Evolutionary conservation across 495 filamentous ascomycete species (phyloP).

Genomic region (Penicillium herquei): DNA sequence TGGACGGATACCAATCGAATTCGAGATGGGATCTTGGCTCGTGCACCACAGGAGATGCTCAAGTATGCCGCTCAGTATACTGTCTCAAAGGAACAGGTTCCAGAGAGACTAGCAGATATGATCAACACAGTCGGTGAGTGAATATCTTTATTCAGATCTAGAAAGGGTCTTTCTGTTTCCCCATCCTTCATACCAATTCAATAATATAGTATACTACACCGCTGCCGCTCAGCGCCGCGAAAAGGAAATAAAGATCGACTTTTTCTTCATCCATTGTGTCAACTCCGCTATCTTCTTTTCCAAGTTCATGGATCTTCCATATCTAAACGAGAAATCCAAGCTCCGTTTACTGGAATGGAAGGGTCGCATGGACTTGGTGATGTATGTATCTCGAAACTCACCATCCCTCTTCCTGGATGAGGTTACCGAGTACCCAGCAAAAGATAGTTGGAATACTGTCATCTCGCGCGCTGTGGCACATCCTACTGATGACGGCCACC

Average conservation of each 20-base stretch:
- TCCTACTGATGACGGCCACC: conserved; percentile 73
- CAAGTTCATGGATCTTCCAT: conserved; percentile 43
- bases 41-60: conserved; percentile 63
- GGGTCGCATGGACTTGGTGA: conserved; percentile 63
- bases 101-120: conserved; percentile 75
- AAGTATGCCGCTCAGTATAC: conserved; percentile 56
- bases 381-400: conserved; percentile 61
- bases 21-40: conserved; percentile 60
- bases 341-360: conserved; percentile 73
- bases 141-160: no score
- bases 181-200: not conserved
- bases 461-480: conserved; percentile 52
- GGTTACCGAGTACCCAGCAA: conserved; percentile 48
- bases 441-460: conserved; percentile 51
- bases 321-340: conserved; percentile 43
- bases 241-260: conserved; percentile 72
- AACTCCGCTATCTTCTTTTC: conserved; percentile 64
- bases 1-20: conserved; percentile 61
- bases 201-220: conserved; percentile 55
- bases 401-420: conserved; percentile 56
- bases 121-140: conserved; percentile 57
- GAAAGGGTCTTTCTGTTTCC: not conserved
- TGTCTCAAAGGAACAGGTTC: conserved; percentile 59
- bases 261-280: conserved; percentile 73
- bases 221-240: conserved; percentile 57